Evolutionary conservation across 1,284 basidiomycete species (phyloP).

Genomic region (Uromyces viciae-fabae): DNA sequence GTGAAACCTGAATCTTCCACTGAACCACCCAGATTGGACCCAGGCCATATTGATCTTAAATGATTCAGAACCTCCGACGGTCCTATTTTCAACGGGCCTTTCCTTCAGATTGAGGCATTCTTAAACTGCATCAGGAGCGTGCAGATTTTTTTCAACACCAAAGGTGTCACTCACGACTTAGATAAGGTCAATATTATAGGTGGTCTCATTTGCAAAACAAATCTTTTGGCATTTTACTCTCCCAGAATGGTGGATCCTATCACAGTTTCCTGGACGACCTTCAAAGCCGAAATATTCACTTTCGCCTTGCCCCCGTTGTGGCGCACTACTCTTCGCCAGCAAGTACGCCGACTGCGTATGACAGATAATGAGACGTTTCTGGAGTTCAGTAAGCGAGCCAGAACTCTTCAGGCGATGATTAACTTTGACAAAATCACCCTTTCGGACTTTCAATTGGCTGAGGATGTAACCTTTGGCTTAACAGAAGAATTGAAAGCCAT

Average conservation of each 20-base stretch:
- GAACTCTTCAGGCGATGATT: not conserved
- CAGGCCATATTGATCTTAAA: not conserved
- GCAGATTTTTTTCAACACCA: not conserved
- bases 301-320: not conserved
- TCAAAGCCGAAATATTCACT: not conserved
- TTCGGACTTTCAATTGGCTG: not conserved
- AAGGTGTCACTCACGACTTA: not conserved
- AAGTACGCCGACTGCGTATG: not conserved
- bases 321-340: not conserved
- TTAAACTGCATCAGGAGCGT: not conserved
- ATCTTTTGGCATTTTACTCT: not conserved
- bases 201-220: not conserved
- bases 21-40: not conserved
- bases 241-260: not conserved
- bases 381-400: not conserved
- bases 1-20: not conserved
- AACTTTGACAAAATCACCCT: not conserved
- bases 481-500: not conserved
- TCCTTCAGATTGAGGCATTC: not conserved
- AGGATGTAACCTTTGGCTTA: not conserved
- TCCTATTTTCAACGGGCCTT: not conserved
- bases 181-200: not conserved
- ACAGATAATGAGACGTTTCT: not conserved
- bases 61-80: not conserved
- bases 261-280: not conserved